phyloP scores from a whole-genome alignment of 177 flowering plant genomes.

The Telopea speciosissima region DNA sequence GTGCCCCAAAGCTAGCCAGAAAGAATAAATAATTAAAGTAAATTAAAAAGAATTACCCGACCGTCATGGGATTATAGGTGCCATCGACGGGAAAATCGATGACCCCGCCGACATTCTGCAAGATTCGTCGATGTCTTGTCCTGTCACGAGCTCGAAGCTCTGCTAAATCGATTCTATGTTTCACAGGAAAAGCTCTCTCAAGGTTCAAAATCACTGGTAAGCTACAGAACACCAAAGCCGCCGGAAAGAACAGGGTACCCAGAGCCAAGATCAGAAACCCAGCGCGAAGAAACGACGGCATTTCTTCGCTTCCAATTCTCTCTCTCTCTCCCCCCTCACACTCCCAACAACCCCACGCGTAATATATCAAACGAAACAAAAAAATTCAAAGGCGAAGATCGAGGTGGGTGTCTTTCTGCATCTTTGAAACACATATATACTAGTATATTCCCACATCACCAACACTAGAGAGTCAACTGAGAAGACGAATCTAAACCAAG shows the following conservation, averaged over 20 bases:
- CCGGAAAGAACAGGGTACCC: neutral
- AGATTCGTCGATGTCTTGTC: slow-evolving; percentile 58
- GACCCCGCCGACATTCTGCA: slow-evolving; percentile 61
- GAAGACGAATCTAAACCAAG: no score
- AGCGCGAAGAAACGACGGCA: slow-evolving; percentile 14
- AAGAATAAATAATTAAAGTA: neutral
- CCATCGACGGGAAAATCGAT: slow-evolving; percentile 84
- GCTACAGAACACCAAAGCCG: slow-evolving; percentile 16
- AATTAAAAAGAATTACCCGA: slow-evolving; percentile 50
- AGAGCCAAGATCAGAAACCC: slow-evolving; percentile 7
- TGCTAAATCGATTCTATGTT: slow-evolving; percentile 34
- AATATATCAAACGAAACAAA: neutral
- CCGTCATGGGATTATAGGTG: slow-evolving; percentile 61
- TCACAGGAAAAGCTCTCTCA: slow-evolving; percentile 61
- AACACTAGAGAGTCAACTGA: no score
- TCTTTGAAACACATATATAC: neutral
- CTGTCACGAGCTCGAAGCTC: slow-evolving; percentile 56
- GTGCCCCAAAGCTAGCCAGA: neutral
- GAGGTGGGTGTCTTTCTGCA: slow-evolving; percentile 3
- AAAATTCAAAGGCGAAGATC: slow-evolving; percentile 6
- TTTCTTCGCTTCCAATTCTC: neutral
- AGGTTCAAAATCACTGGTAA: slow-evolving; percentile 49
- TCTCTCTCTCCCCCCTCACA: neutral
- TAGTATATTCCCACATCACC: no score
- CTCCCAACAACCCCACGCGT: neutral